These are phyloP conservation scores for Tilletia indica DNA, from an alignment of 1,284 basidiomycete genomes.

Conservation along the genomic window DNA sequence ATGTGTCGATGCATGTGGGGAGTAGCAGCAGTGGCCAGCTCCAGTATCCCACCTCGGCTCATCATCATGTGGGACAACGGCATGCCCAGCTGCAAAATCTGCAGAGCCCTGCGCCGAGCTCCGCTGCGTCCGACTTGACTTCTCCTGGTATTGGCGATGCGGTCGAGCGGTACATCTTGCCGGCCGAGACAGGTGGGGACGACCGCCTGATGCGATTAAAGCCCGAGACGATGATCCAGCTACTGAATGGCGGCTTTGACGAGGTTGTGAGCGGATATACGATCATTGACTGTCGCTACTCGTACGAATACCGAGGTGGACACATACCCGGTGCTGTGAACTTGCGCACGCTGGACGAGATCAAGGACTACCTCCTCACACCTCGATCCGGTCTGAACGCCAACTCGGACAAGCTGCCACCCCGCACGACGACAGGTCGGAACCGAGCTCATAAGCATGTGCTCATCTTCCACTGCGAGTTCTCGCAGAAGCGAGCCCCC, in stretches of 20 bases:
- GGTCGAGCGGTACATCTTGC: conserved; percentile 78
- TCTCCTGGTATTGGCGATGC: neutral
- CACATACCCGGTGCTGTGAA: conserved; percentile 91
- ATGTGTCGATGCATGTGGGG: conserved; percentile 7
- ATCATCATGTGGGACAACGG: neutral
- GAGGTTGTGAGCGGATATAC: conserved; percentile 42
- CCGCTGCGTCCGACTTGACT: neutral
- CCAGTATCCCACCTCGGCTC: neutral
- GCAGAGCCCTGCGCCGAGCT: neutral
- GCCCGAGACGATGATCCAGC: conserved; percentile 62
- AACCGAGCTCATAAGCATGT: conserved; percentile 66
- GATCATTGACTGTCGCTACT: conserved; percentile 94
- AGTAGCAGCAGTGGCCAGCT: neutral
- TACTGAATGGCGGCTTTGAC: conserved; percentile 47
- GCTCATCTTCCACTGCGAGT: conserved; percentile 97
- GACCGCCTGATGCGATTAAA: conserved; percentile 93
- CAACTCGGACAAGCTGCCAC: conserved; percentile 33
- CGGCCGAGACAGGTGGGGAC: conserved; percentile 87
- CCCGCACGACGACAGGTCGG: conserved; percentile 64
- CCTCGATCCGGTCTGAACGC: conserved; percentile 58
- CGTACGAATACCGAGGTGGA: conserved; percentile 91
- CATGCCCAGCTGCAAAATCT: neutral
- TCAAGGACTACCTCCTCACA: conserved; percentile 77
- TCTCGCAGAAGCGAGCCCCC: conserved; percentile 88
- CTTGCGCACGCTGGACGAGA: conserved; percentile 75